These are phyloP conservation scores for Xerocomellus chrysenteron DNA, from an alignment of 768 basidiomycete genomes.

Conservation along the genomic window DNA sequence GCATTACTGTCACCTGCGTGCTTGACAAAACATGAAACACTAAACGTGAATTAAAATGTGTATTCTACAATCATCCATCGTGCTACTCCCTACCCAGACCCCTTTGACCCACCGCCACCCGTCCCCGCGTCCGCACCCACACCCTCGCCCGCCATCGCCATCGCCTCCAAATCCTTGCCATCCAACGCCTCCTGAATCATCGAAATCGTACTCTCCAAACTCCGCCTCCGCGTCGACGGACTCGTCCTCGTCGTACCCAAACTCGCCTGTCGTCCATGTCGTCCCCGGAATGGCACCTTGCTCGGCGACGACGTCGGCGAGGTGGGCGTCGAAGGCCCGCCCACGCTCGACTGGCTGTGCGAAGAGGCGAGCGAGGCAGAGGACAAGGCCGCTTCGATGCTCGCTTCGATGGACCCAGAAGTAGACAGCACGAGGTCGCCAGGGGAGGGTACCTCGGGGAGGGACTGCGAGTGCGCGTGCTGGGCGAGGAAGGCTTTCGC, in stretches of 20 bases:
- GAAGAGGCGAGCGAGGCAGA: constrained; percentile 26
- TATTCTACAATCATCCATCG: no score
- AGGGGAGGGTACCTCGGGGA: constrained; percentile 53
- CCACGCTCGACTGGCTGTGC: constrained; percentile 20
- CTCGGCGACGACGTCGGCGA: constrained; percentile 45
- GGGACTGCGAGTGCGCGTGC: constrained; percentile 33
- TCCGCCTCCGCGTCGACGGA: constrained; percentile 88
- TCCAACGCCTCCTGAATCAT: no score
- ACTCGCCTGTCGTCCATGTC: constrained; percentile 52
- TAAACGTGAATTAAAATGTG: no score
- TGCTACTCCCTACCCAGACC: no score
- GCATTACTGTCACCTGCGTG: no score
- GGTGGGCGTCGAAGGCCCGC: constrained; percentile 19
- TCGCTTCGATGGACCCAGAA: constrained; percentile 44
- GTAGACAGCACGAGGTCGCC: constrained; percentile 45
- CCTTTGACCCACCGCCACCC: no score
- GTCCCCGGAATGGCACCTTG: constrained; percentile 57
- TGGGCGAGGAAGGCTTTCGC: constrained; percentile 58
- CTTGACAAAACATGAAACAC: no score
- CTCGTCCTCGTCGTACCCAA: constrained; percentile 86
- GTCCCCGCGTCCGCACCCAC: no score
- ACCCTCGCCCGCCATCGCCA: no score
- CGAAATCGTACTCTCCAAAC: constrained; percentile 45
- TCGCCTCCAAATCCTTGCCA: no score
- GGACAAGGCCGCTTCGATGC: constrained; percentile 33